Percentiles rank a stretch among this genome's conserved stretches.
These are phyloP conservation scores for Aspergillus bombycis DNA, from an alignment of 2,329 filamentous ascomycete genomes.

Conservation along the genomic window DNA sequence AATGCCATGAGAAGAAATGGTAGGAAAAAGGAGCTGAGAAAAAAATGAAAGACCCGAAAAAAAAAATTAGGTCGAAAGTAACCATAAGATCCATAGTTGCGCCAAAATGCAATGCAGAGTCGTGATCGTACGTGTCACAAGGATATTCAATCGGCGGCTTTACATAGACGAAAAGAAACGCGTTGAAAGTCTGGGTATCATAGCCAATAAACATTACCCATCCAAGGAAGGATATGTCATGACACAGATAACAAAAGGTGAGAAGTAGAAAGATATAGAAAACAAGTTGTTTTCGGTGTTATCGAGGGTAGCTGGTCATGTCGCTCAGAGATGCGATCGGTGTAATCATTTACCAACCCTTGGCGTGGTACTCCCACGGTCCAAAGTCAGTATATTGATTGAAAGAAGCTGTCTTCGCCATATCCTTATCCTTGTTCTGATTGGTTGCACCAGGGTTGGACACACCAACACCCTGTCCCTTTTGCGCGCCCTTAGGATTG, in stretches of 20 bases:
- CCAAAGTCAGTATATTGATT: conserved; percentile 86
- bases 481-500: conserved; percentile 62
- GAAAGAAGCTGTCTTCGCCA: conserved; percentile 71
- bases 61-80: conserved; percentile 25
- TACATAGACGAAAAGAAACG: conserved; percentile 18
- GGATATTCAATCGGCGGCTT: conserved; percentile 27
- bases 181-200: conserved; percentile 25
- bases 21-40: conserved; percentile 26
- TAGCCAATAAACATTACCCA: conserved; percentile 24
- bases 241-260: conserved; percentile 8
- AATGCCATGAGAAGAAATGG: conserved; percentile 29
- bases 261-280: neutral
- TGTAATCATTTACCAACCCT: conserved; percentile 69
- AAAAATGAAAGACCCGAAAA: conserved; percentile 25
- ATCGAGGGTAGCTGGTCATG: neutral
- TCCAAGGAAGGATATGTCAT: conserved; percentile 13
- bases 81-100: conserved; percentile 35
- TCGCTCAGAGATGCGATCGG: neutral
- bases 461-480: conserved; percentile 27
- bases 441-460: conserved; percentile 21
- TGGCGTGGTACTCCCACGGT: conserved; percentile 80
- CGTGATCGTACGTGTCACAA: conserved; percentile 41
- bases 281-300: neutral
- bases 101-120: conserved; percentile 45
- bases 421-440: conserved; percentile 59